Percentiles rank a stretch among this genome's conserved stretches.
phyloP scores from a whole-genome alignment of 2,329 filamentous ascomycete species.

The Aaosphaeria pasadenensis region DNA sequence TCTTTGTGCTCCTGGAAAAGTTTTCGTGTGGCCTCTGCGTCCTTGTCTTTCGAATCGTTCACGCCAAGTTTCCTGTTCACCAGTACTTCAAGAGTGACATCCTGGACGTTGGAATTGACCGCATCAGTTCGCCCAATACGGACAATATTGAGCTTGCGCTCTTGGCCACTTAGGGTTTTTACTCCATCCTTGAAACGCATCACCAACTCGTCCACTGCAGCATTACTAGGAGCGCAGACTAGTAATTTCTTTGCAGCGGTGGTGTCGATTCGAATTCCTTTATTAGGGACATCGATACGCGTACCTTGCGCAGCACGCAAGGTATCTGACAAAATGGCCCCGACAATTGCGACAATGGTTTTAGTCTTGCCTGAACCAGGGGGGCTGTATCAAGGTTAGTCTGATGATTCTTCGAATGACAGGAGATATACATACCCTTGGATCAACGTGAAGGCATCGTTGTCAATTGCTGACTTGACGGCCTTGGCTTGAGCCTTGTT shows the following conservation, averaged over 20 bases:
- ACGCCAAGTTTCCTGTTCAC: slow-evolving; percentile 69
- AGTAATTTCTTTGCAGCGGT: slow-evolving; percentile 74
- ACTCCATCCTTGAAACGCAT: slow-evolving; percentile 87
- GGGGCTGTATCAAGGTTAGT: slow-evolving; percentile 54
- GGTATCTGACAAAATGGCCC: slow-evolving; percentile 69
- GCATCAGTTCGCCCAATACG: slow-evolving; percentile 88
- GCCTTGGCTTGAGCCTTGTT: slow-evolving; percentile 89
- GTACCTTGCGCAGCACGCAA: slow-evolving; percentile 48
- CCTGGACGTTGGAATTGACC: slow-evolving; percentile 83
- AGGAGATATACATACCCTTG: slow-evolving; percentile 61
- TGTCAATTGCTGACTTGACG: slow-evolving; percentile 86
- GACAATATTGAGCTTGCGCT: slow-evolving; percentile 78
- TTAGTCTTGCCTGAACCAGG: slow-evolving; percentile 98
- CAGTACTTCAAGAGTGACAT: slow-evolving; percentile 90
- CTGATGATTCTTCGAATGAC: slow-evolving; percentile 1
- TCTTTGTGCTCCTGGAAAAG: slow-evolving; percentile 68
- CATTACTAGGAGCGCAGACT: slow-evolving; percentile 97
- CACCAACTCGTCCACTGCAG: slow-evolving; percentile 93
- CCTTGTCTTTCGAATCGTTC: slow-evolving; percentile 36
- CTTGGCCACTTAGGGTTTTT: slow-evolving; percentile 69
- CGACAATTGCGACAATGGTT: slow-evolving; percentile 94
- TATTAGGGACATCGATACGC: slow-evolving; percentile 40
- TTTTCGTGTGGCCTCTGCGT: slow-evolving; percentile 53
- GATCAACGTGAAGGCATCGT: slow-evolving; percentile 94
- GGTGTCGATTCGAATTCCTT: slow-evolving; percentile 21